Percentiles rank a stretch among this genome's conserved stretches.
phyloP scores from a whole-genome alignment of 73 alveolate species.

The Loxodes magnus region DNA sequence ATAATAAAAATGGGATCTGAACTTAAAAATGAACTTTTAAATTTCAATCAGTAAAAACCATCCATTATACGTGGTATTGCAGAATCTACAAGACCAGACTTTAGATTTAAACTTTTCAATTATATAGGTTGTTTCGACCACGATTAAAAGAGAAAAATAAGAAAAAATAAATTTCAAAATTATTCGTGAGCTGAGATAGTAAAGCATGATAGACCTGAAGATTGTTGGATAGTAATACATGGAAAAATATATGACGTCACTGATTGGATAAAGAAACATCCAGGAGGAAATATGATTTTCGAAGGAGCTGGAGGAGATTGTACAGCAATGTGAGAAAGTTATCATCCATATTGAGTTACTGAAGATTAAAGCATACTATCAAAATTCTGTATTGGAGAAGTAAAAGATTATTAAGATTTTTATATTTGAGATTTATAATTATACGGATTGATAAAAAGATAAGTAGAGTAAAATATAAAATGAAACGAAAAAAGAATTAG shows the following conservation, averaged over 20 bases:
- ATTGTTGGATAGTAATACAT: conserved; percentile 61
- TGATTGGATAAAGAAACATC: conserved; percentile 46
- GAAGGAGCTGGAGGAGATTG: conserved; percentile 85
- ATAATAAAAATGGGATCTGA: too few species aligned
- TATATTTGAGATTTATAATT: conserved; percentile 47
- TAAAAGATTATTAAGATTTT: conserved; percentile 53
- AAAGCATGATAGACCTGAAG: conserved; percentile 51
- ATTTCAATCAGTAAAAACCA: too few species aligned
- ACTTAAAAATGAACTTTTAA: too few species aligned
- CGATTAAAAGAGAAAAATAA: too few species aligned
- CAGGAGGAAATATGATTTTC: conserved; percentile 55
- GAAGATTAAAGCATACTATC: conserved; percentile 33
- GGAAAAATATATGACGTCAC: conserved; percentile 65
- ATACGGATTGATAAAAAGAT: conserved; percentile 29
- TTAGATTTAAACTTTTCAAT: too few species aligned
- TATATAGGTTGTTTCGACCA: too few species aligned
- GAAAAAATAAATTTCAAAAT: conserved; percentile 2
- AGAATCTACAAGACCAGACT: too few species aligned
- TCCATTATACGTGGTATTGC: too few species aligned
- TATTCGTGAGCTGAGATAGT: conserved; percentile 59
- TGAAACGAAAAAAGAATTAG: conserved; percentile 32
- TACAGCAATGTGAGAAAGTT: conserved; percentile 62
- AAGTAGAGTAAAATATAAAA: conserved; percentile 42
- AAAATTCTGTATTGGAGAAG: conserved; percentile 47
- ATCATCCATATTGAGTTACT: conserved; percentile 35